These are phyloP conservation scores for Extremus antarcticus DNA, from an alignment of 495 filamentous ascomycete genomes.

Conservation along the genomic window DNA sequence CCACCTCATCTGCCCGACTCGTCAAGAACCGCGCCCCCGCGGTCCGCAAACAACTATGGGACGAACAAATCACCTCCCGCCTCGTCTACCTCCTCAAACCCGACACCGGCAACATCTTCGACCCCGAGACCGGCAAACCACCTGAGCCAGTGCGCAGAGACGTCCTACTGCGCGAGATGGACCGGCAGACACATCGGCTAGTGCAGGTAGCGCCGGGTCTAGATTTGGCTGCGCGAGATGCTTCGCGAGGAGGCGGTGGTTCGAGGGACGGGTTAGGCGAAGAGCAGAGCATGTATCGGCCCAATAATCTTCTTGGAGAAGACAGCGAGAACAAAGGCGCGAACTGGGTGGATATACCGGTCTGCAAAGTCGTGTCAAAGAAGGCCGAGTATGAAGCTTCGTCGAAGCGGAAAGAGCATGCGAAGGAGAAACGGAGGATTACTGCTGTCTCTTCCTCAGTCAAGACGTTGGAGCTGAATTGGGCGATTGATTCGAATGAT, in stretches of 20 bases:
- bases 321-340: too few species aligned
- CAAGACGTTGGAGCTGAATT: conserved; percentile 77
- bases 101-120: conserved; percentile 28
- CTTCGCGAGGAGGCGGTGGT: neutral
- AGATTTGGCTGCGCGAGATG: neutral
- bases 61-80: conserved; percentile 19
- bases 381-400: conserved; percentile 29
- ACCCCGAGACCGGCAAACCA: conserved; percentile 21
- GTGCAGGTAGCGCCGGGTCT: conserved; percentile 41
- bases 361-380: conserved; percentile 58
- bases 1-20: neutral
- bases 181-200: conserved; percentile 41
- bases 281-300: conserved; percentile 6
- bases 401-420: conserved; percentile 27
- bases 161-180: conserved; percentile 42
- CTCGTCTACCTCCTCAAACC: conserved; percentile 19
- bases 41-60: conserved; percentile 5
- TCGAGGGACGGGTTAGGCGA: conserved; percentile 3
- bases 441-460: conserved; percentile 1
- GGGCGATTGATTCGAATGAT: conserved; percentile 53
- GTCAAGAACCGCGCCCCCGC: conserved; percentile 7
- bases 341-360: conserved; percentile 28
- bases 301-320: neutral
- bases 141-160: conserved; percentile 33
- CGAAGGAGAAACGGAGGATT: conserved; percentile 20